A percentile compares a stretch with the other conserved stretches of the same genome.
phyloP scores from a whole-genome alignment of 108 stramenopile species.

The Cyclotella atomus region DNA sequence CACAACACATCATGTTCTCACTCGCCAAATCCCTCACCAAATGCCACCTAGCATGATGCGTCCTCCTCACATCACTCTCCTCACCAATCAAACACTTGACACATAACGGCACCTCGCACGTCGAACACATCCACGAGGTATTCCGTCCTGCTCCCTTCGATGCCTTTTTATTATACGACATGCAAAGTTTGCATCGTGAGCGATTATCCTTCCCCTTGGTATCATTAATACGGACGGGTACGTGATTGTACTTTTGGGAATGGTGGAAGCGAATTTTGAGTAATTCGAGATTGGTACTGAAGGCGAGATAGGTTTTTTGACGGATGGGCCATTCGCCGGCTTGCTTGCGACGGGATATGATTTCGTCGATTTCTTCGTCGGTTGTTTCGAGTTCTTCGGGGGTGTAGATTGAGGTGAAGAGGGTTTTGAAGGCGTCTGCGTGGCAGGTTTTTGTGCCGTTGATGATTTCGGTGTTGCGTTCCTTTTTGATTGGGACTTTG shows the following conservation, averaged over 20 bases:
- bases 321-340: slow-evolving; percentile 8
- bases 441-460: not conserved
- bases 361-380: slow-evolving; percentile 23
- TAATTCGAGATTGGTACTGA: slow-evolving; percentile 7
- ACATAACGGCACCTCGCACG: slow-evolving; percentile 29
- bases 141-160: slow-evolving; percentile 13
- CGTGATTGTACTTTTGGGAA: slow-evolving; percentile 7
- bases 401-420: not conserved
- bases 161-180: slow-evolving; percentile 12
- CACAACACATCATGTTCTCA: slow-evolving; percentile 9
- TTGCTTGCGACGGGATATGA: not conserved
- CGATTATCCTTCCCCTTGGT: not conserved
- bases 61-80: not conserved
- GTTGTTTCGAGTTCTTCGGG: not conserved
- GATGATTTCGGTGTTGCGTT: not conserved
- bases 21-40: slow-evolving; percentile 6
- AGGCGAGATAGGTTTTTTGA: not conserved
- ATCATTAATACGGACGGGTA: not conserved
- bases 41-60: slow-evolving; percentile 26
- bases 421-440: not conserved
- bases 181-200: slow-evolving; percentile 17
- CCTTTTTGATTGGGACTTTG: not conserved
- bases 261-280: slow-evolving; percentile 18
- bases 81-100: slow-evolving; percentile 17
- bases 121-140: slow-evolving; percentile 35